Base-by-base conservation (phyloP, 441 rosid species). In the California macrophylla region DNA sequence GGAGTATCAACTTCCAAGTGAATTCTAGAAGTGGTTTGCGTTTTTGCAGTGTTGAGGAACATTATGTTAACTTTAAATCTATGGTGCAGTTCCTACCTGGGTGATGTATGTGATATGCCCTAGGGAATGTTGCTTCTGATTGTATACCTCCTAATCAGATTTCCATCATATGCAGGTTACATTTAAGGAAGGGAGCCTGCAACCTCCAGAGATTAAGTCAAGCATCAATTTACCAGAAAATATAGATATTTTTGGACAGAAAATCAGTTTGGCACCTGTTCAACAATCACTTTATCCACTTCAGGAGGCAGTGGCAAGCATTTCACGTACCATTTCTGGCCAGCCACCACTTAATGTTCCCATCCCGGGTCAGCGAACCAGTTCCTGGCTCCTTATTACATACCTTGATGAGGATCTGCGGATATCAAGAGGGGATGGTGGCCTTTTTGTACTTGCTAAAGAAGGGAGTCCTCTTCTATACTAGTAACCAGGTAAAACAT, bases 351-450 rank as follows among this genome's bases (percentile, higher is more conserved):
- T 93, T 26, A 93, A 79, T 84, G 70, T 93, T 72, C 96, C 98
- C 9, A 82, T 91, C 78, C 93, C 97, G 0, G 97, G 95, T 4
- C 71, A 82, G 52, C 82, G 84, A 18, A 72, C 86, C 68, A 80
- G 72, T 66, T 91, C 98, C 0, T 93, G 98, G 97, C 95, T 93
- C 77, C 81, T 93, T 58, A 86, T 78, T 64, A 87, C 98, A 6
- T 93, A 88, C 76, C 96, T 93, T 10, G 98, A 93, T 64, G 79
- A 85, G 47, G 97, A 93, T 82, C 72, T 93, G 67, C 85, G 90
- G 71, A 91, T 93, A 71, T 91, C 97, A 25, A 88, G 96, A 75
- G 98, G 98, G 10, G 98, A 93, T 6, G 97, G 98, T 28, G 98
- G 98, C 58, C 91, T 93, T 45, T 93, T 93, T 68, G 89, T 93